phyloP scores from a whole-genome alignment of 441 rosid genomes.

The Syzygium syzygioides region DNA sequence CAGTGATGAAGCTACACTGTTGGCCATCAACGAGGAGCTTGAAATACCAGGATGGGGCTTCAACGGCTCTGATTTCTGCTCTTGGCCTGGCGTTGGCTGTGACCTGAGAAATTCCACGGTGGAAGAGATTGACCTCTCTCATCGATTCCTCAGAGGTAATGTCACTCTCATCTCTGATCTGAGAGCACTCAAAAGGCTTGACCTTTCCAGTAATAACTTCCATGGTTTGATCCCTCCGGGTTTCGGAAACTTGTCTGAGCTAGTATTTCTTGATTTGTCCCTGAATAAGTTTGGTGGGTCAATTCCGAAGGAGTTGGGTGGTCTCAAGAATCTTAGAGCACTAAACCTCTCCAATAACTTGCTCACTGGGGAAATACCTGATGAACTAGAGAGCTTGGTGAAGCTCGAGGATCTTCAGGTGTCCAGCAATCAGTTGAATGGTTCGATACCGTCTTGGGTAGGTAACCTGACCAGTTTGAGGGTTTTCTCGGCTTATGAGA shows the following conservation, averaged over 20 bases:
- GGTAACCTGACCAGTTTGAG: slow-evolving; percentile 69
- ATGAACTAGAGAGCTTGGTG: slow-evolving; percentile 46
- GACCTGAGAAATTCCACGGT: slow-evolving; percentile 55
- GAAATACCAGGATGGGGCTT: slow-evolving; percentile 76
- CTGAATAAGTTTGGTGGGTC: slow-evolving; percentile 61
- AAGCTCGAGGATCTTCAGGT: slow-evolving; percentile 72
- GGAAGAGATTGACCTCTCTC: slow-evolving; percentile 67
- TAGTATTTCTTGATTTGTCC: slow-evolving; percentile 90
- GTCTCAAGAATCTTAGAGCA: slow-evolving; percentile 52
- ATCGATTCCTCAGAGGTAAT: slow-evolving; percentile 80
- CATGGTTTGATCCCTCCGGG: slow-evolving; percentile 60
- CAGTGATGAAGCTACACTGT: slow-evolving; percentile 47
- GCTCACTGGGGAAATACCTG: slow-evolving; percentile 68
- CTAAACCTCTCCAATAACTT: slow-evolving; percentile 73
- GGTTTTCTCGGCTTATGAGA: slow-evolving; percentile 89
- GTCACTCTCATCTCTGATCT: slow-evolving; percentile 55
- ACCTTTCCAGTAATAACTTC: slow-evolving; percentile 74
- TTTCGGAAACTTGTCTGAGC: slow-evolving; percentile 64
- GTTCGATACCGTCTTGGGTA: slow-evolving; percentile 79
- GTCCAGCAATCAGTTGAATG: slow-evolving; percentile 70
- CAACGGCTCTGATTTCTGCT: slow-evolving; percentile 61
- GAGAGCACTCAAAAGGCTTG: slow-evolving; percentile 69
- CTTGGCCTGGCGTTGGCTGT: slow-evolving; percentile 71
- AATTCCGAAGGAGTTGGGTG: slow-evolving; percentile 65
- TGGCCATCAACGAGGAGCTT: slow-evolving; percentile 67